Evolutionary conservation across 2,329 filamentous ascomycete species (phyloP).

Genomic region (Ceratocystis lukuohia): DNA sequence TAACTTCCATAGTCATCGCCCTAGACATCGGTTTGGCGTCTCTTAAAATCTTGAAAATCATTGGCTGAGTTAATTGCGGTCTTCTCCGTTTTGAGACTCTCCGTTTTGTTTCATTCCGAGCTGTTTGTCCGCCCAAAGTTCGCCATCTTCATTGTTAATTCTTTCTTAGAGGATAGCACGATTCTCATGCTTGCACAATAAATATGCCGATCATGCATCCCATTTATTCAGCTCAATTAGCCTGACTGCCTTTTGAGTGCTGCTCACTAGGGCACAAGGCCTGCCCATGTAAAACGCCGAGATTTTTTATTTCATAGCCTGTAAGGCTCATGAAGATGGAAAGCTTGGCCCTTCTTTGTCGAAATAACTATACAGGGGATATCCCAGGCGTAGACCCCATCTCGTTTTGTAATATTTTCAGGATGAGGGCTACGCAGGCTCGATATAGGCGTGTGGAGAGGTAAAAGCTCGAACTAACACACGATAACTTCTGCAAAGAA

Average conservation of each 20-base stretch:
- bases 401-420: not conserved
- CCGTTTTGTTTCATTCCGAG: not conserved
- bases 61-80: not conserved
- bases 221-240: conserved; percentile 4
- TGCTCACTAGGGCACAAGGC: not conserved
- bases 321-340: not conserved
- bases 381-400: not conserved
- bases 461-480: not conserved
- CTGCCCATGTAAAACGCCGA: not conserved
- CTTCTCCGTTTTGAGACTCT: not conserved
- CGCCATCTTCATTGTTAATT: not conserved
- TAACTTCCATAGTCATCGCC: not conserved
- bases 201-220: conserved; percentile 7
- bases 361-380: not conserved
- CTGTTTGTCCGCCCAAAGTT: not conserved
- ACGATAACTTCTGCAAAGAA: not conserved
- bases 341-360: not conserved
- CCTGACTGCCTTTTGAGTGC: not conserved
- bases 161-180: not conserved
- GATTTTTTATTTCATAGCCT: not conserved
- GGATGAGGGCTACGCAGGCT: not conserved
- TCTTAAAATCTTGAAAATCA: not conserved
- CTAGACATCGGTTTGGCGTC: not conserved
- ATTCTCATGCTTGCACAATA: not conserved
- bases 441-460: not conserved